These are phyloP conservation scores for Periconia macrospinosa DNA, from an alignment of 2,329 filamentous ascomycete species.

Conservation along the genomic window DNA sequence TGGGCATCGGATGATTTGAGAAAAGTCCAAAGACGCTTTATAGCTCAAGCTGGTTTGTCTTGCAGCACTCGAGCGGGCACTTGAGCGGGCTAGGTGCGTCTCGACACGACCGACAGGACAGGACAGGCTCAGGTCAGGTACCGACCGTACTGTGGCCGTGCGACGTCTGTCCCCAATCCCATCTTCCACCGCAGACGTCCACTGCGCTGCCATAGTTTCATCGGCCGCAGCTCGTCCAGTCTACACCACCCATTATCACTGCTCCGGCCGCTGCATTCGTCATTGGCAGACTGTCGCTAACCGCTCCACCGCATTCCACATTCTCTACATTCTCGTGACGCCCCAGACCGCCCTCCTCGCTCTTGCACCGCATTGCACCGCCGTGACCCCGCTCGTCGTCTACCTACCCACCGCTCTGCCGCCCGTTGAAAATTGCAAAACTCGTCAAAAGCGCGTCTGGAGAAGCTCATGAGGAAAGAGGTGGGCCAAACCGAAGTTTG, in stretches of 20 bases:
- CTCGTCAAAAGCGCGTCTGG: conserved; percentile 19
- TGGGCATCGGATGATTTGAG: too few relatives aligned
- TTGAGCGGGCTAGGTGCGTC: too few relatives aligned
- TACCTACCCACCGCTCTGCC: background rate
- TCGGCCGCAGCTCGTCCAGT: background rate
- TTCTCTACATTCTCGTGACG: conserved; percentile 4
- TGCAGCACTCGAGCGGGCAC: too few relatives aligned
- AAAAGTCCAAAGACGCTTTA: too few relatives aligned
- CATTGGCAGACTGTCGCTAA: conserved; percentile 6
- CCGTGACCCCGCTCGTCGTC: conserved; percentile 14
- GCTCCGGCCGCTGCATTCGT: background rate
- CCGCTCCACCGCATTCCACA: conserved; percentile 12
- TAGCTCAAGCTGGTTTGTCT: too few relatives aligned
- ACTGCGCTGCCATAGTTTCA: too few relatives aligned
- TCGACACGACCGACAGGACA: too few relatives aligned
- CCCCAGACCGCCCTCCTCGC: conserved; percentile 3
- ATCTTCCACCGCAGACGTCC: too few relatives aligned
- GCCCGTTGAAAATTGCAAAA: conserved; percentile 5
- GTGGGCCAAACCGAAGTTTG: conserved; percentile 27
- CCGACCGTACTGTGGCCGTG: too few relatives aligned
- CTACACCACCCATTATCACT: background rate
- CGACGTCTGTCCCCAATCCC: too few relatives aligned
- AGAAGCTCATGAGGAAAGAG: conserved; percentile 39
- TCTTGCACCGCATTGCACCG: conserved; percentile 1
- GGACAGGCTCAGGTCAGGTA: too few relatives aligned